These are phyloP conservation scores for Hyaloperonospora arabidopsidis DNA, from an alignment of 352 stramenopile genomes.

Conservation along the genomic window DNA sequence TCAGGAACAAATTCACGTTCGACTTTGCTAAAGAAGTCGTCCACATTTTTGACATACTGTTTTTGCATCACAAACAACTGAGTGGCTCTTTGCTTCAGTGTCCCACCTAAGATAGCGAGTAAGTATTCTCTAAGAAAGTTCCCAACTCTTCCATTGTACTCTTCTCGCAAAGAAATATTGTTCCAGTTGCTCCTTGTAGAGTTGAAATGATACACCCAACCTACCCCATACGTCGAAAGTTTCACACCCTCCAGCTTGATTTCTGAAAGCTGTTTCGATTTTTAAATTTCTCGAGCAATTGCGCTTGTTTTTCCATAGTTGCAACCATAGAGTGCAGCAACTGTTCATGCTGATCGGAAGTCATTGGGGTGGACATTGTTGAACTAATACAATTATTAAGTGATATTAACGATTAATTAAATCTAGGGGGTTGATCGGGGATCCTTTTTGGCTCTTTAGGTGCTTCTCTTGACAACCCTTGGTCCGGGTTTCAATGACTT, in stretches of 20 bases:
- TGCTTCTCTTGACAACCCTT: slow-evolving; percentile 2
- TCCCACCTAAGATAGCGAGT: slow-evolving; percentile 6
- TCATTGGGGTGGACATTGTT: slow-evolving; percentile 1
- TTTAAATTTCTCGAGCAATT: not conserved
- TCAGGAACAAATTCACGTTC: slow-evolving; percentile 7
- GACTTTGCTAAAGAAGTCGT: slow-evolving; percentile 11
- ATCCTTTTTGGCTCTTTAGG: too few relatives aligned
- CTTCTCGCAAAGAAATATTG: slow-evolving; percentile 14
- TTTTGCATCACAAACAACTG: slow-evolving; percentile 15
- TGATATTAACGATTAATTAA: too few relatives aligned
- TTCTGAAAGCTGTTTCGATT: not conserved
- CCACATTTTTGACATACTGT: slow-evolving; percentile 8
- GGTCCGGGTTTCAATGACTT: not conserved
- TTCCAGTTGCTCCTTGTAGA: slow-evolving; percentile 7
- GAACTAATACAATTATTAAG: slow-evolving; percentile 1
- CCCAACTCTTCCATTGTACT: slow-evolving; percentile 7
- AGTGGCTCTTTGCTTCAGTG: slow-evolving; percentile 10
- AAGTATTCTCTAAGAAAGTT: not conserved
- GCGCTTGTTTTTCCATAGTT: too few relatives aligned
- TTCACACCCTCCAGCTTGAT: slow-evolving; percentile 4
- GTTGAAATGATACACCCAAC: slow-evolving; percentile 1
- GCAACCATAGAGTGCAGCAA: too few relatives aligned
- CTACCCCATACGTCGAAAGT: slow-evolving; percentile 3
- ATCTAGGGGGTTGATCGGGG: too few relatives aligned
- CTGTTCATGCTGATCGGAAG: slow-evolving; percentile 2